Percentiles rank a stretch among this genome's conserved stretches.
Conservation (phyloP, 148 eudicot species). For the Vaccinium corymbosum region DNA sequence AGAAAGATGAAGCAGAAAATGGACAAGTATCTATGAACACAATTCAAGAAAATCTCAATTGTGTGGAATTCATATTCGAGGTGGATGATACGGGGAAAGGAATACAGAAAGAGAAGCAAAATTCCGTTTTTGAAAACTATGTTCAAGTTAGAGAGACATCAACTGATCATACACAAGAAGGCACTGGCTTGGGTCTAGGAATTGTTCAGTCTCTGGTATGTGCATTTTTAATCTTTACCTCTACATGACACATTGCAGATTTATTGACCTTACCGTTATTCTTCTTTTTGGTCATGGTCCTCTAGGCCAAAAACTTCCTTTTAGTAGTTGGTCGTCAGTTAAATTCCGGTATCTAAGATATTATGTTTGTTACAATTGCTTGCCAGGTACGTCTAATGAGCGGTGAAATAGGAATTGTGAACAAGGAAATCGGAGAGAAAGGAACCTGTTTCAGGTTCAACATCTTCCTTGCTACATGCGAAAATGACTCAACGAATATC, state of each 20-base stretch:
- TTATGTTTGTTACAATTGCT: background rate
- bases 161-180: slow-evolving; percentile 39
- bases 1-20: slow-evolving; percentile 20
- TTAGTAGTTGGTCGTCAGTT: background rate
- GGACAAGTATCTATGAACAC: slow-evolving; percentile 27
- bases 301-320: background rate
- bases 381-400: slow-evolving; percentile 83
- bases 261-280: background rate
- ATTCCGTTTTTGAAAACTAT: slow-evolving; percentile 67
- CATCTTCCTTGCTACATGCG: slow-evolving; percentile 35
- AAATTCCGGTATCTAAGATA: background rate
- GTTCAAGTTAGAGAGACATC: slow-evolving; percentile 63
- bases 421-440: slow-evolving; percentile 46
- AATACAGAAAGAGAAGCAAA: slow-evolving; percentile 66
- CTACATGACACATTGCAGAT: background rate
- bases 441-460: slow-evolving; percentile 79
- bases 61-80: slow-evolving; percentile 68
- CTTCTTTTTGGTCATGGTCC: background rate
- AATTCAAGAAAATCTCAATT: slow-evolving; percentile 35
- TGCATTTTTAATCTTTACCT: background rate
- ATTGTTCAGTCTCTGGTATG: slow-evolving; percentile 80
- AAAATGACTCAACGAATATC: background rate
- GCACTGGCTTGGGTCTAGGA: slow-evolving; percentile 92
- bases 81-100: slow-evolving; percentile 86
- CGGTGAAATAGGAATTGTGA: slow-evolving; percentile 70